A percentile compares a stretch with the other conserved stretches of the same genome.
Evolutionary conservation across 1,284 basidiomycete genomes (phyloP).

Genomic region (Lentinus polychrous): DNA sequence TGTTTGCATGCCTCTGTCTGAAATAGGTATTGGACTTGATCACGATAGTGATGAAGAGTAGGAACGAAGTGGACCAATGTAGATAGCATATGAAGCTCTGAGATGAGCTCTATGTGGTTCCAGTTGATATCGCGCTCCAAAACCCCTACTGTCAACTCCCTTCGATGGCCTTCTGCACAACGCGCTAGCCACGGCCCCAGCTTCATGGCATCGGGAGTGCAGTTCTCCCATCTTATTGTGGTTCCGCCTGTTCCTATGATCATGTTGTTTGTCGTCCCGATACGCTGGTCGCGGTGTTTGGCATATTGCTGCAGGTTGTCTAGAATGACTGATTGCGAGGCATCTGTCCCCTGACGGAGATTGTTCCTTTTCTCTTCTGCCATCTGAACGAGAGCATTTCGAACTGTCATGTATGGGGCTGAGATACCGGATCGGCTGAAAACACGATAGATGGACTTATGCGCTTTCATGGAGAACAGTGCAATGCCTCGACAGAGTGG

Average conservation of each 20-base stretch:
- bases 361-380: background rate
- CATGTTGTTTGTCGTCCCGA: slow-evolving; percentile 10
- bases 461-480: slow-evolving; percentile 10
- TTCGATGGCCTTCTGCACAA: background rate
- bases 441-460: slow-evolving; percentile 11
- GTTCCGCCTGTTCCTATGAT: slow-evolving; percentile 11
- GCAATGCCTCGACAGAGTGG: slow-evolving; percentile 7
- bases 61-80: slow-evolving; percentile 10
- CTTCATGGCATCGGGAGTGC: slow-evolving; percentile 1
- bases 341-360: background rate
- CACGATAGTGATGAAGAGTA: background rate
- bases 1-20: slow-evolving; percentile 4
- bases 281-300: slow-evolving; percentile 1
- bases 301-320: slow-evolving; percentile 12
- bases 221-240: slow-evolving; percentile 8
- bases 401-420: slow-evolving; percentile 10
- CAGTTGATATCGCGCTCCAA: slow-evolving; percentile 8
- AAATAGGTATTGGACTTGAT: background rate
- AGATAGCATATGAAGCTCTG: slow-evolving; percentile 5
- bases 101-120: slow-evolving; percentile 1
- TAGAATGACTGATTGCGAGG: background rate
- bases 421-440: slow-evolving; percentile 10
- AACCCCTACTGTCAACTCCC: slow-evolving; percentile 5
- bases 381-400: slow-evolving; percentile 6
- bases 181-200: background rate